Evolutionary conservation across 2,329 filamentous ascomycete genomes (phyloP), one percentile per base, ranked within the genome.

Genomic region (Beauveria sp.): DNA sequence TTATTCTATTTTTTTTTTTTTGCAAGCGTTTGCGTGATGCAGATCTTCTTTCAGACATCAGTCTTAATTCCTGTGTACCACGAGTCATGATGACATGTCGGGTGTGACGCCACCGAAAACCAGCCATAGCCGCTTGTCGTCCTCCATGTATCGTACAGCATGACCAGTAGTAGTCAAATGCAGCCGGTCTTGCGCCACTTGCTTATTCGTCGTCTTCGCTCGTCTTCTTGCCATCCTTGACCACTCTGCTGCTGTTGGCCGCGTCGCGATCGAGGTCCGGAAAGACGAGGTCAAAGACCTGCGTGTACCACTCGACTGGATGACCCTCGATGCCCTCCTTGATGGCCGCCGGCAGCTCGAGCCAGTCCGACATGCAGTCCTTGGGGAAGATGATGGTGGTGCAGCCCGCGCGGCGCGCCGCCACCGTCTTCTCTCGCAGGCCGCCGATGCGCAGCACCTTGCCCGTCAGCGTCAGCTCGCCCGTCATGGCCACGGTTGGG

Each of bases 291-390:
- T 93, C 84, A 73, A 97, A 98, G 56, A 99, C 91, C 67, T 99
- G 92, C 7, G 83, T 83, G 79, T 98, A 99, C 95, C 95, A 99
- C 70, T 84, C 87, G 20, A 93, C 93, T 0, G 95, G 89, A 67
- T 88, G 90, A 70, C 96, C 95, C 76, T 96, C 88, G 65, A 99
- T 90, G 67, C 92, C 93, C 71, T 96, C 85, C 78, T 98, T 99
- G 80, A 99, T 99, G 72, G 98, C 98, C 95, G 99, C 73, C 60
- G 96, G 95, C 68, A 99, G 81, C 76, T 99, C 95, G 57, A 97
- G 79, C 96, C 95, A 99, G 80, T 99, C 95, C 62, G 91, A 95
- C 82, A 90, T 86, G 76, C 97, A 97, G 77, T 99, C 96, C 67
- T 87, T 85, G 28, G 95, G 95, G 83, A 99, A 99, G 65, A 99